Evolutionary conservation across 2,329 filamentous ascomycete genomes (phyloP).

Genomic region (Penicillium sp.): DNA sequence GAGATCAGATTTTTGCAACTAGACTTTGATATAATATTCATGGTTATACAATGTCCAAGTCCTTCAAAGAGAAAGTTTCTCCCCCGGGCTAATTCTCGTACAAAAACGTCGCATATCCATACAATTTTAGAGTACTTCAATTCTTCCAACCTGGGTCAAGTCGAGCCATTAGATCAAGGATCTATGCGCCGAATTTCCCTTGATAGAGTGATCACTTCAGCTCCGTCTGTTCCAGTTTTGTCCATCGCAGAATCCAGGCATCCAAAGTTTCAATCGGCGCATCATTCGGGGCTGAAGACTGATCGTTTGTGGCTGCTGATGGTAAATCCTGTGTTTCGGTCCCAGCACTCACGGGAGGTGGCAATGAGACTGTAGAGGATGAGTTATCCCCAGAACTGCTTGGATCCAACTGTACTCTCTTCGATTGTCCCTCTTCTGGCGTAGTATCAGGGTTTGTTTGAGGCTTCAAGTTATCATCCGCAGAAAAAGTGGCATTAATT

Average conservation of each 20-base stretch:
- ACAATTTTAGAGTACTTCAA: too few relatives aligned
- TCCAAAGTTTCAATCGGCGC: not conserved
- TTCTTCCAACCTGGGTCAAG: too few relatives aligned
- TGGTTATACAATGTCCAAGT: too few relatives aligned
- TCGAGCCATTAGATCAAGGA: too few relatives aligned
- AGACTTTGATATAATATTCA: too few relatives aligned
- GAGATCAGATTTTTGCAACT: too few relatives aligned
- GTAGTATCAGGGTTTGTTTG: not conserved
- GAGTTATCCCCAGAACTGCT: too few relatives aligned
- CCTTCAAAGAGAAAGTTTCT: too few relatives aligned
- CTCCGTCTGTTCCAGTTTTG: slow-evolving; percentile 5
- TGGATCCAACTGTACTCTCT: not conserved
- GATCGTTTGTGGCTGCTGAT: not conserved
- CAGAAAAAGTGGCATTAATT: not conserved
- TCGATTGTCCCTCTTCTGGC: not conserved
- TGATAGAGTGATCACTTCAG: not conserved
- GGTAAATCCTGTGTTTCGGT: not conserved
- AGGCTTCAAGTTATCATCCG: not conserved
- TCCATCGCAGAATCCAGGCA: slow-evolving; percentile 6
- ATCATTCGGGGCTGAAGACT: not conserved
- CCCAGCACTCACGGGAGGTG: not conserved
- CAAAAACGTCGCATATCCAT: too few relatives aligned
- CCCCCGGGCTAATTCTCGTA: too few relatives aligned
- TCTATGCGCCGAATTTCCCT: not conserved
- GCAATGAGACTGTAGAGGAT: not conserved